phyloP scores from a whole-genome alignment of 345 rosid genomes.

The Tarenaya hassleriana region DNA sequence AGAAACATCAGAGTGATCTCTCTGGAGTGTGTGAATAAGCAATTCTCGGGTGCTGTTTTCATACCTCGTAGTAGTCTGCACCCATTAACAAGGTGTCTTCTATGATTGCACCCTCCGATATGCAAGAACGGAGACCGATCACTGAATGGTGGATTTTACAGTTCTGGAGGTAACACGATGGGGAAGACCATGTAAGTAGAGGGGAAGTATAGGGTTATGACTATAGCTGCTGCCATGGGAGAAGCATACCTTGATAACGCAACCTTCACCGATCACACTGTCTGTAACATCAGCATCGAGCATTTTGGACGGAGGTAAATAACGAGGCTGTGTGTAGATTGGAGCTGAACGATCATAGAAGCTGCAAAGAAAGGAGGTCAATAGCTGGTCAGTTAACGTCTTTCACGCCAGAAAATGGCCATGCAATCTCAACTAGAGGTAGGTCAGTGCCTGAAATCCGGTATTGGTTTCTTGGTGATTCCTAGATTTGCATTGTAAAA shows the following conservation, averaged over 20 bases:
- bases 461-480: constrained; percentile 91
- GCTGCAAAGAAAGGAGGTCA: constrained; percentile 35
- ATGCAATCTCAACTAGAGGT: neutral
- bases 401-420: constrained; percentile 2
- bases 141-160: constrained; percentile 94
- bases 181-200: neutral
- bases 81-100: constrained; percentile 93
- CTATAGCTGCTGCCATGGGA: neutral
- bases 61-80: constrained; percentile 92
- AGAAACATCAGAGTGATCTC: neutral
- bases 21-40: neutral
- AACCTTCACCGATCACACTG: constrained; percentile 96
- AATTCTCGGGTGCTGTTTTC: constrained; percentile 1
- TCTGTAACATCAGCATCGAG: constrained; percentile 98
- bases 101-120: constrained; percentile 89
- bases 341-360: constrained; percentile 97
- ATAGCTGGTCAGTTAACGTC: neutral
- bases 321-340: constrained; percentile 93
- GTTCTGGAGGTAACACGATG: constrained; percentile 41
- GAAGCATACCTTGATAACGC: constrained; percentile 73
- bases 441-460: constrained; percentile 71
- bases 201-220: constrained; percentile 4
- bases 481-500: constrained; percentile 95
- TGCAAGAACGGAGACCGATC: constrained; percentile 91
- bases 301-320: constrained; percentile 96